A percentile compares a stretch with the other conserved stretches of the same genome.
phyloP scores from a whole-genome alignment of 2,329 filamentous ascomycete species.

The Paracorniculantispora psalliotae region DNA sequence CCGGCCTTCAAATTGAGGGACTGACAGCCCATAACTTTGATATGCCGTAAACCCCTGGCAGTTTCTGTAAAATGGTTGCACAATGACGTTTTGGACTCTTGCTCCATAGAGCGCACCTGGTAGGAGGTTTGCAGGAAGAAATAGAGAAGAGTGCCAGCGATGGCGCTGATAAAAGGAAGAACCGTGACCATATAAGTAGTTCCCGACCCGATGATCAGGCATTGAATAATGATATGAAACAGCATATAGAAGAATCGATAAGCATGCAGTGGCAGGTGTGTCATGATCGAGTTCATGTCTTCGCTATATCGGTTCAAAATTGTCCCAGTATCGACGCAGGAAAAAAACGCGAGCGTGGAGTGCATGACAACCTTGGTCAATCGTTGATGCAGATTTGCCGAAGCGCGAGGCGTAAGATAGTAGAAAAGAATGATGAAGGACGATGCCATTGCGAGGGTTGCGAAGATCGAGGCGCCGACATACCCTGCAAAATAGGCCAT shows the following conservation, averaged over 20 bases:
- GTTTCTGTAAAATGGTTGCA: no score
- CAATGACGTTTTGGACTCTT: no score
- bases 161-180: constrained; percentile 19
- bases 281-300: not conserved
- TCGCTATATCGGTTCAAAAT: not conserved
- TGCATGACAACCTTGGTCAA: not conserved
- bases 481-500: not conserved
- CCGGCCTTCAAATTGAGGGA: no score
- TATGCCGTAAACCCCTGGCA: no score
- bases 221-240: constrained; percentile 8
- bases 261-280: not conserved
- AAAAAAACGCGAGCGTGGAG: not conserved
- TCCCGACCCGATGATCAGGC: constrained; percentile 17
- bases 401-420: not conserved
- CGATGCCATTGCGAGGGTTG: not conserved
- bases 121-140: no score
- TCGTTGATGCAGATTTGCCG: not conserved
- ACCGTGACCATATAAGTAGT: constrained; percentile 25
- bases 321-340: not conserved
- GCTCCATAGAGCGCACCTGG: no score
- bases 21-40: no score
- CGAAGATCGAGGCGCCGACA: not conserved
- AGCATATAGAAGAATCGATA: not conserved
- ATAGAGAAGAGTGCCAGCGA: no score
- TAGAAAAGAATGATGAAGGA: not conserved